phyloP scores from a whole-genome alignment of 768 basidiomycete genomes.

The Kwoniella dendrophila region DNA sequence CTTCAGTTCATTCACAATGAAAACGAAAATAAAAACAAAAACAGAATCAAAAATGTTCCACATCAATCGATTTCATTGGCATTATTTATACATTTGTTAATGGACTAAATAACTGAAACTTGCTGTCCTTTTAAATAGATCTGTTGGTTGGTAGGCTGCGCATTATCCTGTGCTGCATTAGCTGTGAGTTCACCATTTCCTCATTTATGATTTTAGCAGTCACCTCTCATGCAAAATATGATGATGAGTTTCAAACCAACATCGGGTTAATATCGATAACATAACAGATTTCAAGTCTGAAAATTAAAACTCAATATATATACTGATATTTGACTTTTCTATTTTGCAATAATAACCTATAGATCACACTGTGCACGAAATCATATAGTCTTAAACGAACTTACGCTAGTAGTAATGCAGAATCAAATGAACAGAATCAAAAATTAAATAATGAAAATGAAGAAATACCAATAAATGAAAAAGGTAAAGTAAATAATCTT shows the following conservation, averaged over 20 bases:
- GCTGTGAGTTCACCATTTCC: slow-evolving; percentile 22
- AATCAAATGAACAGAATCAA: too few relatives aligned
- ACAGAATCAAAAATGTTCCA: too few relatives aligned
- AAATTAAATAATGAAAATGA: background rate
- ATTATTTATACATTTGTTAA: too few relatives aligned
- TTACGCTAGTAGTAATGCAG: too few relatives aligned
- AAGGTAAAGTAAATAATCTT: slow-evolving; percentile 1
- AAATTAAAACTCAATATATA: too few relatives aligned
- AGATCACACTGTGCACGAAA: slow-evolving; percentile 45
- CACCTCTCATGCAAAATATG: background rate
- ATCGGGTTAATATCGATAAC: too few relatives aligned
- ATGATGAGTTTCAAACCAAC: background rate
- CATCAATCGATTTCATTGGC: too few relatives aligned
- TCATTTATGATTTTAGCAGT: background rate
- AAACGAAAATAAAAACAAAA: too few relatives aligned
- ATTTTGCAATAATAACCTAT: too few relatives aligned
- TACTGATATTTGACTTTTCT: too few relatives aligned
- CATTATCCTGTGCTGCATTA: slow-evolving; percentile 29
- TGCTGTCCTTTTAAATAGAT: slow-evolving; percentile 11
- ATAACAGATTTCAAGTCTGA: too few relatives aligned
- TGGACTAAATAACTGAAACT: background rate
- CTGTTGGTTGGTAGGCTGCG: slow-evolving; percentile 45
- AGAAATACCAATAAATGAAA: slow-evolving; percentile 8
- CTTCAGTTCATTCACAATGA: too few relatives aligned
- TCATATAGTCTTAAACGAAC: slow-evolving; percentile 37